Evolutionary conservation across 345 rosid genomes (phyloP), one percentile per base, ranked within the genome.

Genomic region (Eucalyptus curtisii): DNA sequence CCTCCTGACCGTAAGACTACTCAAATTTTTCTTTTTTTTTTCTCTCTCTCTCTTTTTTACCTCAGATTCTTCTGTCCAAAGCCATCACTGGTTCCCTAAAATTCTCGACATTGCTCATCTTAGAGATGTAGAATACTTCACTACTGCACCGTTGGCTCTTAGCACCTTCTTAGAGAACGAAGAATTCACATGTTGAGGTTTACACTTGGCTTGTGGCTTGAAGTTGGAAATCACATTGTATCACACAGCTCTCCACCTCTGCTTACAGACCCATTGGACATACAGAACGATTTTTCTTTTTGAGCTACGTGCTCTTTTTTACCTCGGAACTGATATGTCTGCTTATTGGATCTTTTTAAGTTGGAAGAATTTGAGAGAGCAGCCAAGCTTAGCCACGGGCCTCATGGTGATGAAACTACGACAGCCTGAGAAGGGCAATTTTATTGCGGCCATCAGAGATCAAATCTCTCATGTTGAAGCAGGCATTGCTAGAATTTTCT

Each of bases 361-460:
- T 86, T 95, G 95, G 98, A 96, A 71, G 98, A 93, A 93, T 97
- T 96, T 89, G 99, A 95, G 94, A 95, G 91, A 88, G 99, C 97
- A 40, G 94, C 94, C 76, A 89, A 92, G 91, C 90, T 93, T 91
- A 96, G 96, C 89, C 93, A 93, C 90, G 92, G 95, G 84, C 91
- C 92, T 80, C 89, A 91, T 25, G 89, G 88, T 48, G 93, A 96
- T 55, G 94, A 94, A 86, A 90, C 86, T 88, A 90, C 95, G 7
- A 89, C 95, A 86, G 92, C 94, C 20, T 93, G 97, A 90, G 98
- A 96, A 88, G 91, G 91, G 80, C 98, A 95, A 66, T 45, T 97
- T 97, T 92, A 91, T 96, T 13, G 50, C 93, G 14, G 99, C 97
- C 66, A 95, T 97, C 86, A 94, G 94, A 89, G 90, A 92, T 91